Conservation (phyloP, 495 filamentous ascomycete genomes). For the Emericellopsis terricola region DNA sequence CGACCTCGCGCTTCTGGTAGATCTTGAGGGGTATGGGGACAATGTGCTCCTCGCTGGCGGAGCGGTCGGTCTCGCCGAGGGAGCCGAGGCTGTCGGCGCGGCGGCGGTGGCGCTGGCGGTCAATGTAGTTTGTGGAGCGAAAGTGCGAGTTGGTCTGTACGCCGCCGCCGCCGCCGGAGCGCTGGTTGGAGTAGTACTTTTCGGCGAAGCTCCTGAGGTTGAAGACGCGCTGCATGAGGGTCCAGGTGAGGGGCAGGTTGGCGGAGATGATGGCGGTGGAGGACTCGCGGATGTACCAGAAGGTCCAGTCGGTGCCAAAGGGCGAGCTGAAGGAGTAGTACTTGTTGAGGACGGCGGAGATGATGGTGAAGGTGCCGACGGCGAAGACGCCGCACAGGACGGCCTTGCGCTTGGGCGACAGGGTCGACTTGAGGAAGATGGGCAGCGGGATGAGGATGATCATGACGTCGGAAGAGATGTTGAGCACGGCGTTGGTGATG, state of each 20-base stretch:
- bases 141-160: not conserved
- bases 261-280: conserved; percentile 26
- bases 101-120: not conserved
- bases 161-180: no score
- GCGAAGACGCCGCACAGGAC: conserved; percentile 24
- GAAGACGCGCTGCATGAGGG: conserved; percentile 9
- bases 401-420: conserved; percentile 21
- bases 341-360: conserved; percentile 27
- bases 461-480: conserved; percentile 29
- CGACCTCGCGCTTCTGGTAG: not conserved
- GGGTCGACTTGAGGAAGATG: conserved; percentile 15
- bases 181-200: not conserved
- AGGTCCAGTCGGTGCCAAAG: conserved; percentile 24
- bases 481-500: conserved; percentile 27
- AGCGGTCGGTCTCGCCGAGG: not conserved
- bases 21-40: not conserved
- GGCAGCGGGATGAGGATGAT: conserved; percentile 28
- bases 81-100: not conserved
- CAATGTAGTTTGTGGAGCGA: not conserved
- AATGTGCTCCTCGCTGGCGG: not conserved
- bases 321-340: conserved; percentile 24
- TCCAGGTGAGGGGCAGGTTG: conserved; percentile 31
- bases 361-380: conserved; percentile 27
- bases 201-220: not conserved
- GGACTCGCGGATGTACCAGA: conserved; percentile 32